A percentile compares a stretch with the other conserved stretches of the same genome.
phyloP scores from a whole-genome alignment of 176 grass and related monocot species.

The Oryza meyeriana region DNA sequence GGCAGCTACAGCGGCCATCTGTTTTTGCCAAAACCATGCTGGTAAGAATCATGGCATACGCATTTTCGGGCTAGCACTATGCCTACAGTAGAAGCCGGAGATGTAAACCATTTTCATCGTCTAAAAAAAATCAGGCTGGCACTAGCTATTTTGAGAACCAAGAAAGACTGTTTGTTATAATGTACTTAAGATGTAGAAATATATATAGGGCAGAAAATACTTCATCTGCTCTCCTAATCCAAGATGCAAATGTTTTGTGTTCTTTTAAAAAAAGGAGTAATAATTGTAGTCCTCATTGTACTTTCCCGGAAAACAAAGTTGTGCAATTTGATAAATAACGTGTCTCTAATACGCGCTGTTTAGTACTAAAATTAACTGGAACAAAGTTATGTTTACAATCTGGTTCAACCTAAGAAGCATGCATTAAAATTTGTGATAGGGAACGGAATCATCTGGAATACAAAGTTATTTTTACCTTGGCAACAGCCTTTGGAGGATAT shows the following conservation, averaged over 20 bases:
- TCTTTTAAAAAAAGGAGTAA: neutral
- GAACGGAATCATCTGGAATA: neutral
- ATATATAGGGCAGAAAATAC: neutral
- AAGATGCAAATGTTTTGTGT: no score
- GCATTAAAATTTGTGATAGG: neutral
- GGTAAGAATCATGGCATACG: neutral
- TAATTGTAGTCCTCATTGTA: neutral
- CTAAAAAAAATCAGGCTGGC: neutral
- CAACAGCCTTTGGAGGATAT: conserved; percentile 77
- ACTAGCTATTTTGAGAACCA: neutral
- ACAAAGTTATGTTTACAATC: no score
- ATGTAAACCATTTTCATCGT: no score
- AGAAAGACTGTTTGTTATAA: neutral
- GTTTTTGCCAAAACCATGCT: neutral
- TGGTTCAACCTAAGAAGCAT: neutral
- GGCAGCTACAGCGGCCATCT: neutral
- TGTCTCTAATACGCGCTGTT: no score
- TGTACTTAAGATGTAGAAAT: no score
- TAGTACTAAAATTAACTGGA: neutral
- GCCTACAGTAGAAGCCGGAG: no score
- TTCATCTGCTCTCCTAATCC: neutral
- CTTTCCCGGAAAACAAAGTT: neutral
- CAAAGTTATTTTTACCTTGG: conserved; percentile 48
- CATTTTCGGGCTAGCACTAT: neutral
- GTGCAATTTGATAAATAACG: neutral